Base-by-base conservation (phyloP, 768 basidiomycete genomes). In the Pleurotus eryngii region DNA sequence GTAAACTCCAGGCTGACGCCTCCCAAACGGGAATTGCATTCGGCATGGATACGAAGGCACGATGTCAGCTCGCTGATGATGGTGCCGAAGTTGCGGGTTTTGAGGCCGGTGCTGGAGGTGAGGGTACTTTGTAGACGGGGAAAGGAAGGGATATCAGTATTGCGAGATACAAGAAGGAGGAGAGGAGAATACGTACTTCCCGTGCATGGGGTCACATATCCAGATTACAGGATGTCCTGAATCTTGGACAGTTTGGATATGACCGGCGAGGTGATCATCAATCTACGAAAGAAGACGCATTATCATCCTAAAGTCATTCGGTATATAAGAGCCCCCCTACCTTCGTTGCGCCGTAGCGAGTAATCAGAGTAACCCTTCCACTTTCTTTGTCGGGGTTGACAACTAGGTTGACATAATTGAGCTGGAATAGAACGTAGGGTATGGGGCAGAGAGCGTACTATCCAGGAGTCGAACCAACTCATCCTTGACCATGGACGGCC, bases 141-240 rank as follows among this genome's bases (percentile, higher is more conserved):
- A 35, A 9, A 4, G 30, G 30, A 35, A 9, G 30, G 7, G 7
- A 35, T 35, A 35, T 35, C 30, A 35, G 11, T 35, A 35, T 11
- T 11, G 30, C 30, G 9, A 35, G 9, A 3, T 35, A 35, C 8
- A 35, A 35, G 30, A 35, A 9, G 9, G 8, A 35, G 24, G 24
- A 26, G 4, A 26, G 24, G 47, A 59, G 35, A 45, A n/a, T 3
- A 80, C 90, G 64, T 66, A 94, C 93, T 98, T 97, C 75, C 95
- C 96, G 64, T 98, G 96, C 96, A 98, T 98, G 2, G 95, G 95
- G 72, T 98, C 97, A 66, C 92, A 95, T 49, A 95, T 82, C 94
- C 95, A 98, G 7, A 87, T 83, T 2, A 97, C 95, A 1, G 90
- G 90, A 67, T 98, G 95, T 0, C 82, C 83, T 2, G 92, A 87